Evolutionary conservation across 805 yeast genomes (phyloP).

Genomic region (Pichia cabralensis): DNA sequence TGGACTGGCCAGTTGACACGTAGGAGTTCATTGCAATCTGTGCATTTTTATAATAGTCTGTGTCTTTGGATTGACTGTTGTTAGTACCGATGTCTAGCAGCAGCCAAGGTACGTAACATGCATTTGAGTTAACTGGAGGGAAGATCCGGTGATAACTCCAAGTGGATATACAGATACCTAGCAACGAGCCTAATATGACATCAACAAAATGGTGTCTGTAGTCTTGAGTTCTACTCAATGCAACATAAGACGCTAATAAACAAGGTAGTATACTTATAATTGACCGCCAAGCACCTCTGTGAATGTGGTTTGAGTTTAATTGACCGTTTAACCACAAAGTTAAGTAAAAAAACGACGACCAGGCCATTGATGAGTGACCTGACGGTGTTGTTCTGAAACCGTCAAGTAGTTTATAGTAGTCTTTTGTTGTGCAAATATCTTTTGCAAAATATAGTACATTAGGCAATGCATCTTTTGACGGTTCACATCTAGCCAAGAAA

Average conservation of each 20-base stretch:
- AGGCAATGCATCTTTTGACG: constrained; percentile 47
- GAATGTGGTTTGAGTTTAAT: constrained; percentile 27
- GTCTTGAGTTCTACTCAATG: constrained; percentile 80
- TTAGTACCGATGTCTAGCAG: constrained; percentile 5
- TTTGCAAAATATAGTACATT: constrained; percentile 46
- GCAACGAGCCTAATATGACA: constrained; percentile 56
- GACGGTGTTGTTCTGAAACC: constrained; percentile 80
- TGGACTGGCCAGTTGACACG: constrained; percentile 6
- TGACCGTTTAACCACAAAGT: constrained; percentile 66
- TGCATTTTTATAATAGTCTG: constrained; percentile 8
- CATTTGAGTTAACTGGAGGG: constrained; percentile 29
- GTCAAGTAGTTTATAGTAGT: constrained; percentile 38
- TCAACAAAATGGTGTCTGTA: constrained; percentile 91
- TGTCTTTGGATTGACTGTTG: neutral
- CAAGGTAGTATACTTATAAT: constrained; percentile 44
- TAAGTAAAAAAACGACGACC: constrained; percentile 55
- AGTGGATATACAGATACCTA: constrained; percentile 56
- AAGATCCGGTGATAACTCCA: constrained; percentile 46
- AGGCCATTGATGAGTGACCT: constrained; percentile 68
- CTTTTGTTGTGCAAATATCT: constrained; percentile 54
- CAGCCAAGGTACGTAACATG: constrained; percentile 32
- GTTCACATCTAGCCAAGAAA: constrained; percentile 76
- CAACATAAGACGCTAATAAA: constrained; percentile 65
- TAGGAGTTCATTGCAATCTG: constrained; percentile 4
- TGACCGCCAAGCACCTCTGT: constrained; percentile 55